phyloP scores from a whole-genome alignment of 2,329 filamentous ascomycete genomes.

The Penicillium sp. region DNA sequence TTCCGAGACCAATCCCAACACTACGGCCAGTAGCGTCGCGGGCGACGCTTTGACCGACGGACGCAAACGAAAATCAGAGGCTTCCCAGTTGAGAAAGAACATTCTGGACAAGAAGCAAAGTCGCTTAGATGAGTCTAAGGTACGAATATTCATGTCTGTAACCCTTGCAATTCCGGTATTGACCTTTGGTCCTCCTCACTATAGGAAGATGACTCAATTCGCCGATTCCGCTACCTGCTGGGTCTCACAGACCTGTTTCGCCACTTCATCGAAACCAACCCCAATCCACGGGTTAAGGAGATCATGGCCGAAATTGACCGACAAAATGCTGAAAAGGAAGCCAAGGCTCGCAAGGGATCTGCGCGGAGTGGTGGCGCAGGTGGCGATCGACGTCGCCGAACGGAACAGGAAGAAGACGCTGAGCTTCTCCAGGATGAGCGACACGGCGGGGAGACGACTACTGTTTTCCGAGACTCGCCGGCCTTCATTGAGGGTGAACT shows the following conservation, averaged over 20 bases:
- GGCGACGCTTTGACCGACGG: conserved; percentile 70
- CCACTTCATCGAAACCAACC: conserved; percentile 97
- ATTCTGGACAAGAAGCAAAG: conserved; percentile 95
- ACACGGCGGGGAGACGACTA: conserved; percentile 75
- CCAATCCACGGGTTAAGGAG: conserved; percentile 87
- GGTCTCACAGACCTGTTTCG: conserved; percentile 95
- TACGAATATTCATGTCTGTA: conserved; percentile 34
- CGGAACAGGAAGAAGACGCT: conserved; percentile 95
- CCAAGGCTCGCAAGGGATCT: conserved; percentile 64
- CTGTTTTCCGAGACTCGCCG: conserved; percentile 89
- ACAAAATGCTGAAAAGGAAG: conserved; percentile 70
- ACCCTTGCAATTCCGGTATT: conserved; percentile 11
- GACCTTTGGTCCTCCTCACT: neutral
- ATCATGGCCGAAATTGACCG: conserved; percentile 93
- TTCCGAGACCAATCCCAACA: conserved; percentile 61
- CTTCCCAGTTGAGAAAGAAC: conserved; percentile 80
- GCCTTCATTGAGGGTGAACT: conserved; percentile 81
- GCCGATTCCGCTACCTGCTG: conserved; percentile 88
- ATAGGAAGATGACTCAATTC: conserved; percentile 89
- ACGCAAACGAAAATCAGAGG: conserved; percentile 78
- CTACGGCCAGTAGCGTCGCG: conserved; percentile 73
- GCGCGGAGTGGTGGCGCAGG: conserved; percentile 78
- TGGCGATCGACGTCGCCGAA: conserved; percentile 72
- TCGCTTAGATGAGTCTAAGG: conserved; percentile 84
- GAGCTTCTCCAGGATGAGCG: conserved; percentile 83